Conservation (phyloP, 2,329 filamentous ascomycete genomes). For the Cordyceps sp. region DNA sequence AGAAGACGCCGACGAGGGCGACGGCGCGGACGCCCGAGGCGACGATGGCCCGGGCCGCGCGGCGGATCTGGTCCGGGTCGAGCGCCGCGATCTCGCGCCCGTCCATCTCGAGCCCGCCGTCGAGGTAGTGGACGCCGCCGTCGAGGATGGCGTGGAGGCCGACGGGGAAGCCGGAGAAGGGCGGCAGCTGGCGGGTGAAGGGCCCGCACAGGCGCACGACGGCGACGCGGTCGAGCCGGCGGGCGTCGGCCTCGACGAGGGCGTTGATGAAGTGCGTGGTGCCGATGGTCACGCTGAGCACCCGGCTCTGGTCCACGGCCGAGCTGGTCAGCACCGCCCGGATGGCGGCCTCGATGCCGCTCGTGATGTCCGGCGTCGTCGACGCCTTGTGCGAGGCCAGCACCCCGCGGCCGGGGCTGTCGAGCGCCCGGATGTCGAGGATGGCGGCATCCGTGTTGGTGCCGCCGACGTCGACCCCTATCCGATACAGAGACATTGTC, state of each 20-base stretch:
- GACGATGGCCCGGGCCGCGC: constrained; percentile 14
- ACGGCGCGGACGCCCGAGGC: constrained; percentile 18
- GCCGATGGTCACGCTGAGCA: constrained; percentile 31
- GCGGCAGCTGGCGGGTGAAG: constrained; percentile 24
- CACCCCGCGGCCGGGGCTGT: constrained; percentile 20
- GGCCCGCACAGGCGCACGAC: constrained; percentile 28
- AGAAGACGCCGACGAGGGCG: constrained; percentile 27
- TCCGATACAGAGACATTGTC: constrained; percentile 22
- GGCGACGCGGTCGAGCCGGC: constrained; percentile 24
- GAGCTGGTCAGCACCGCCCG: constrained; percentile 21
- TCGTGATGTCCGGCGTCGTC: constrained; percentile 32
- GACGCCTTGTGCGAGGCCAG: constrained; percentile 29
- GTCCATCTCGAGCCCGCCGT: constrained; percentile 31
- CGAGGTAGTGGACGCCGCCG: constrained; percentile 22
- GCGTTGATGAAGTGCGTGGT: constrained; percentile 34
- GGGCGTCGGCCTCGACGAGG: constrained; percentile 25
- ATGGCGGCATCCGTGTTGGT: constrained; percentile 27
- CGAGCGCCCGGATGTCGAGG: constrained; percentile 20
- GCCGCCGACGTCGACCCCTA: constrained; percentile 24
- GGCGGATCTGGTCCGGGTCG: constrained; percentile 18
- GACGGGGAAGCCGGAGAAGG: constrained; percentile 27
- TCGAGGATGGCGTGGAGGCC: constrained; percentile 22
- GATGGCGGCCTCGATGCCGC: constrained; percentile 29
- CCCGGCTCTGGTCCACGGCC: constrained; percentile 16
- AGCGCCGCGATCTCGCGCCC: constrained; percentile 24